Evolutionary conservation across 495 filamentous ascomycete species (phyloP), one percentile per base, ranked within the genome.

Genomic region (Penicillium arizonense): DNA sequence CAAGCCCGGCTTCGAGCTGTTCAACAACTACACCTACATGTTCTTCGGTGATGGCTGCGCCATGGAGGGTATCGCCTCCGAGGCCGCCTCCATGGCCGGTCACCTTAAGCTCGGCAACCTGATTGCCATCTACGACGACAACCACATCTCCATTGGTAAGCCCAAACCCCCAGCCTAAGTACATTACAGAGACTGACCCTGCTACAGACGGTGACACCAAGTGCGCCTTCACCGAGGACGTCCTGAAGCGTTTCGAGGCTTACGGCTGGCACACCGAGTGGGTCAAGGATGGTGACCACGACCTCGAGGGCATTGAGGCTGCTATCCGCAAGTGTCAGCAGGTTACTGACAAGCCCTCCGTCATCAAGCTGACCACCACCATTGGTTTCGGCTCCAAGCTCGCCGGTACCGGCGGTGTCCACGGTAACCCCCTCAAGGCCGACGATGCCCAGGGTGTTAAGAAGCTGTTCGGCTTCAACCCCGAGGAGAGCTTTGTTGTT

Each of bases 1-100:
- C 86, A 97, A 96, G 82, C 90, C 93, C 64, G 91, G 89, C 56
- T 97, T 83, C 73, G 85, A 91, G 44, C 73, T 99, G 30, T 75
- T 95, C 78, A 87, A 90, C 82, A 97, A 97, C 85, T 84, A 97
- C 84, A 99, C 94, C 64, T 99, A 89, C 75, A 72, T 62, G 72
- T 96, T 97, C 84, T 89, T 99, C 71, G 94, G 94, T 72, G 94
- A 99, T 83, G 94, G 94, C 45, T 99, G 94, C 75, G 85, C 93
- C 73, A 95, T 95, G 92, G 94, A 99, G 79, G 94, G 94, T 79
- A 84, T 99, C 81, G 88, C 95, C 55, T 81, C 82, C 68, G 94
- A 99, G 77, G 95, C 94, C 56, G 91, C 85, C 58, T 96, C 90
- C 43, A 82, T 87, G 64, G 94, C 94, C 59, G 94, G 94, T 70